Evolutionary conservation across 306 rosid genomes (phyloP), one percentile per base, ranked within the genome.

Genomic region (Begonia fuchsioides): DNA sequence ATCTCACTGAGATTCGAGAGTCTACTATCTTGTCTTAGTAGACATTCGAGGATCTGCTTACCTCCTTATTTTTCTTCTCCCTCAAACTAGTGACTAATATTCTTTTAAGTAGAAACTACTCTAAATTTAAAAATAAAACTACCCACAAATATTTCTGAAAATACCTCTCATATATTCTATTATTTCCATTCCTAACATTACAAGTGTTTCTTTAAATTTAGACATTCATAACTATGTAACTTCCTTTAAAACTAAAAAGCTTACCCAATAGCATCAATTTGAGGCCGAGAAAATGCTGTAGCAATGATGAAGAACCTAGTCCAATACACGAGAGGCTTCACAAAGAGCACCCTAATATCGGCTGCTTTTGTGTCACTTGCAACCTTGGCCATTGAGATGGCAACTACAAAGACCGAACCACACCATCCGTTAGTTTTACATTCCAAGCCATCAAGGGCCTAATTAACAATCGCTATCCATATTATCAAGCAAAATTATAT

Each of bases 311-410:
- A 88, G 73, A 84, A 84, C 40, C 84, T 78, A 64, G 97, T 84
- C 97, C 97, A 88, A 50, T 90, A 90, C 50, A 90, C 95, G 15
- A 90, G 79, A 62, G 97, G 97, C 76, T 84, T 84, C 87, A 90
- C 97, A 68, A 90, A 84, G 40, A 90, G 76, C 44, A 90, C 95
- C 68, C 48, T 79, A 64, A 84, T 84, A 72, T 88, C 97, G 38
- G 69, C 93, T 6, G 95, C 97, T 70, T 90, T 90, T 47, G 84
- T 95, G 14, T 90, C 95, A 67, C 67, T 90, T 18, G 90, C 97
- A 64, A 90, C 90, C 45, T 62, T 76, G 15, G 97, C 97, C 87
- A 84, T 11, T 39, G 69, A 87, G 55, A 90, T 90, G 51, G 97
- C 90, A 81, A 90, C 97, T 90, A 62, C 49, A 76, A 38, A 58